Base-by-base conservation (phyloP, 2,329 filamentous ascomycete genomes). In the Cladosporium sp. region DNA sequence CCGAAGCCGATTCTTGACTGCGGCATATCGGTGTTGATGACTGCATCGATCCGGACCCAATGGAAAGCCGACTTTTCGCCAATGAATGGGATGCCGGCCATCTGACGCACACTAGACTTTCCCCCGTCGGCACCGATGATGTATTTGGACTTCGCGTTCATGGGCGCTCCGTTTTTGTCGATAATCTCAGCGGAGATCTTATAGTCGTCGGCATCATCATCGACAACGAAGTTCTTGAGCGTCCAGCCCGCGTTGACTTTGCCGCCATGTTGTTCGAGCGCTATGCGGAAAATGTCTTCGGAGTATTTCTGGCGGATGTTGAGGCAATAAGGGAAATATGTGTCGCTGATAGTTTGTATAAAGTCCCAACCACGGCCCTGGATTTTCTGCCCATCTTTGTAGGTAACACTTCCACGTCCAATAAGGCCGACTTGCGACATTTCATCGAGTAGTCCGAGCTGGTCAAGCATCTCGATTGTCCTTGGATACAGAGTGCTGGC, bases 261-360 rank as follows among this genome's bases (percentile, higher is more conserved):
- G 0, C 78, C 76, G 13, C 28, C 30, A 21, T 34, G 10, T 10
- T 16, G 30, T n/a, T 66, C 73, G 71, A 80, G 58, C 65, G 77
- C 75, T n/a, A 74, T 73, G 49, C 84, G 78, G 60, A 86, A 82
- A 49, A 86, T 81, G 14, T 82, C 80, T 69, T 86, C 84, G 7
- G 83, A 81, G 70, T 84, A 85, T 70, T 83, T 85, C 73, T 87
- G 84, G 18, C 84, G 77, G 62, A 87, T 70, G 1, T 85, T 83
- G n/a, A 85, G 75, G 0, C 80, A 78, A 69, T 84, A 86, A 67
- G 84, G 79, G 74, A 81, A 85, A 28, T 76, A 75, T 0, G 83
- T 84, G 65, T 84, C 67, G 3, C 49, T 32, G 26, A 56, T 34
- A 5, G 7, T 34, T 8, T 30, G 7, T 5, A 56, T 5, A 30